Percentiles rank a stretch among this genome's conserved stretches.
These are phyloP conservation scores for Colletotrichum nymphaeae DNA, from an alignment of 2,329 filamentous ascomycete species.

Conservation along the genomic window DNA sequence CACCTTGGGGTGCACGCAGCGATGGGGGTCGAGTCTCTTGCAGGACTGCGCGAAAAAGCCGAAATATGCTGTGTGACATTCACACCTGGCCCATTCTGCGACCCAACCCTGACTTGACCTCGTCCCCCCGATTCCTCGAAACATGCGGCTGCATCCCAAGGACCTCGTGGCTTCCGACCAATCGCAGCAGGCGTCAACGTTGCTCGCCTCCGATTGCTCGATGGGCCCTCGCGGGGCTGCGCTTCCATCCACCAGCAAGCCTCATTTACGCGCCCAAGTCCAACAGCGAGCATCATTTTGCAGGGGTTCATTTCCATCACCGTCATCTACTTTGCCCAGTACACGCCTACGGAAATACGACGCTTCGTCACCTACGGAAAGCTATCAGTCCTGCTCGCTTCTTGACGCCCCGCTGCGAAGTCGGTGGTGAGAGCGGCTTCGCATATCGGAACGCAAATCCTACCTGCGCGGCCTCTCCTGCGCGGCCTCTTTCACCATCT, in stretches of 20 bases:
- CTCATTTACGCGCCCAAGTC: constrained; percentile 63
- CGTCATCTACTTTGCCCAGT: constrained; percentile 30
- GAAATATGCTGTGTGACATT: constrained; percentile 35
- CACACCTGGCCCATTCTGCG: constrained; percentile 33
- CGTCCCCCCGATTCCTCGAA: constrained; percentile 28
- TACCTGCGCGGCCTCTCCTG: not conserved
- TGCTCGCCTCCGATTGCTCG: constrained; percentile 61
- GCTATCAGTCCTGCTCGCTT: constrained; percentile 40
- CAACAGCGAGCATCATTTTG: constrained; percentile 41
- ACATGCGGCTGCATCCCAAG: constrained; percentile 23
- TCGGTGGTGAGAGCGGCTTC: constrained; percentile 5
- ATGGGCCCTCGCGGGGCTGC: constrained; percentile 52
- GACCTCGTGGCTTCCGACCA: constrained; percentile 46
- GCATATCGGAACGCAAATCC: constrained; percentile 24
- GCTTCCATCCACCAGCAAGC: constrained; percentile 58
- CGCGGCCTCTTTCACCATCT: not conserved
- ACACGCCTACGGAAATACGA: constrained; percentile 27
- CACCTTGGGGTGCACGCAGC: constrained; percentile 27
- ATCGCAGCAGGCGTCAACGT: constrained; percentile 49
- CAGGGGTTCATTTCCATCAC: constrained; percentile 49
- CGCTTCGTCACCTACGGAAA: not conserved
- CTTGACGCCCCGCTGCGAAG: constrained; percentile 48
- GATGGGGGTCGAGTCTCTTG: constrained; percentile 13
- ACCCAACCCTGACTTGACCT: constrained; percentile 36
- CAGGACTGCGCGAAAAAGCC: constrained; percentile 26